These are phyloP conservation scores for Penicillium digitatum DNA, from an alignment of 2,329 filamentous ascomycete genomes.

Conservation along the genomic window DNA sequence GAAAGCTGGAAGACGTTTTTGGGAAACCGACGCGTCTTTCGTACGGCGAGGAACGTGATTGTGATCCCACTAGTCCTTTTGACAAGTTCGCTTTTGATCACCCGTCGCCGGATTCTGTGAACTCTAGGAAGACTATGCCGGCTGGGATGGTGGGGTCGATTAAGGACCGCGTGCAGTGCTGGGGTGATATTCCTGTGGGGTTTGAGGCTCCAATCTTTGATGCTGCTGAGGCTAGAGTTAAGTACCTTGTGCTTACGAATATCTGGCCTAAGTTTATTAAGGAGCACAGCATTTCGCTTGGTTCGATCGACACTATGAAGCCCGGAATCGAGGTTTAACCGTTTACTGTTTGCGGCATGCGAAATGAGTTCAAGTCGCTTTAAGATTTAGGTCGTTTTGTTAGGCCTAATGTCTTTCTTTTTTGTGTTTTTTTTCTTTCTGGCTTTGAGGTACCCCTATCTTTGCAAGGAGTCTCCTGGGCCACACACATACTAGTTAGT, in stretches of 20 bases:
- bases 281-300: slow-evolving; percentile 18
- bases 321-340: slow-evolving; percentile 4
- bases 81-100: slow-evolving; percentile 25
- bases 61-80: slow-evolving; percentile 41
- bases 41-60: slow-evolving; percentile 43
- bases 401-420: background rate
- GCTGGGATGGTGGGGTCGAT: slow-evolving; percentile 15
- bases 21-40: slow-evolving; percentile 46
- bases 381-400: background rate
- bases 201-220: slow-evolving; percentile 58
- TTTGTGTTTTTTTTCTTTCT: background rate
- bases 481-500: slow-evolving; percentile 3
- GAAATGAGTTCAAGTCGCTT: slow-evolving; percentile 8
- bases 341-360: background rate
- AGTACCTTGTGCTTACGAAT: slow-evolving; percentile 64
- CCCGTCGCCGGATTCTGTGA: slow-evolving; percentile 20
- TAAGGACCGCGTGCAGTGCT: slow-evolving; percentile 31
- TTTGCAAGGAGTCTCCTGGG: background rate
- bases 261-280: slow-evolving; percentile 55
- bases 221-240: slow-evolving; percentile 56
- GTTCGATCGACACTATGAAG: slow-evolving; percentile 14
- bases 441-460: background rate
- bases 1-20: slow-evolving; percentile 55
- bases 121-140: slow-evolving; percentile 23
- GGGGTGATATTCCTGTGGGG: slow-evolving; percentile 37